Base-by-base conservation (phyloP, 1,284 basidiomycete species). In the Sphagnurus paluster region DNA sequence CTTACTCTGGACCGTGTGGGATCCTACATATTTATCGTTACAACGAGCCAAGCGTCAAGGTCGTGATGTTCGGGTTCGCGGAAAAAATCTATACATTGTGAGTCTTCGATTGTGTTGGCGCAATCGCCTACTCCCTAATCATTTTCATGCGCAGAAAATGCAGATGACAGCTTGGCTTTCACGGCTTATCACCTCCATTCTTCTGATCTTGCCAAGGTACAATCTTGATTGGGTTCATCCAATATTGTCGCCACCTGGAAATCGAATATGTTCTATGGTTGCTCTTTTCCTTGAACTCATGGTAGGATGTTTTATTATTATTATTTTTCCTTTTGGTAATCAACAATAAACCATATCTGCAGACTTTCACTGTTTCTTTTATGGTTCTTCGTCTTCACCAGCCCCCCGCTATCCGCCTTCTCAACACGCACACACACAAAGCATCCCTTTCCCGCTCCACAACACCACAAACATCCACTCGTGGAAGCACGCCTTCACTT, bases 1-100 rank as follows among this genome's bases (percentile, higher is more conserved):
- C 11, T 57, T 89, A 19, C 56, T 83, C 9, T 90, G 87, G 80
- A 79, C 79, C 0, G 78, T 75, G 2, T 91, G 88, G 88, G 81
- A 91, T 58, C 88, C 87, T 5, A 87, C 84, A 13, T 90, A 87
- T 58, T 68, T 75, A 5, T 70, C 75, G 2, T 68, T 79, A 42
- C 74, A 75, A 52, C 74, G 69, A 52, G 80, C 83, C 8, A 72
- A 76, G 56, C 66, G 77, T 36, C 84, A 88, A 67, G 87, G 87
- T 2, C 78, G 84, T 16, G 75, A 80, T 50, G 71, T 90, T 14
- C 76, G 81, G 28, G 66, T 87, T 32, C 73, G 71, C 29, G 85
- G 87, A 16, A 86, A 81, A 60, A 64, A 62, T 10, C 61, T 62
- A 52, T 87, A 90, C 58, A 79, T 78, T 53, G 87, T 86, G 61